These are phyloP conservation scores for Cercospora sesami DNA, from an alignment of 2,329 filamentous ascomycete species.

Conservation along the genomic window DNA sequence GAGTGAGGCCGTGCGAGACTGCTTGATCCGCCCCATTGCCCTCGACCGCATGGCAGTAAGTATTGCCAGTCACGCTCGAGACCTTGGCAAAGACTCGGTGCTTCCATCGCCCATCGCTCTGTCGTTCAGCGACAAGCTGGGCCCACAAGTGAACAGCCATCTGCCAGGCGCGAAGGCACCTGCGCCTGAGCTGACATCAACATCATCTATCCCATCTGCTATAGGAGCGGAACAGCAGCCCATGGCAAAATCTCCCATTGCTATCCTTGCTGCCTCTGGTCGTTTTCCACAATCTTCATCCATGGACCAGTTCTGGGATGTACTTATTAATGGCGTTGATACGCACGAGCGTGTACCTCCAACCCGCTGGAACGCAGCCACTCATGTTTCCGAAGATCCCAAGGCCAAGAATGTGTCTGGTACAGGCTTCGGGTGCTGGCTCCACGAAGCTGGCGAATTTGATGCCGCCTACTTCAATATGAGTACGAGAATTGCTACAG, in stretches of 20 bases:
- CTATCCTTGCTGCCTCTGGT: conserved; percentile 34
- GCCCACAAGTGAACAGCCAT: conserved; percentile 8
- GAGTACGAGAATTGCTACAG: conserved; percentile 18
- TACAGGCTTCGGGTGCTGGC: conserved; percentile 38
- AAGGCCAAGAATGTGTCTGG: conserved; percentile 33
- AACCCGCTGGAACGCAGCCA: conserved; percentile 37
- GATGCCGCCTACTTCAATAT: conserved; percentile 46
- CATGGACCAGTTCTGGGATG: conserved; percentile 31
- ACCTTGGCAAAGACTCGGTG: conserved; percentile 7
- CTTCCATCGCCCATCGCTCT: conserved; percentile 12
- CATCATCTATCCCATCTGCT: background rate
- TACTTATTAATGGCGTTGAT: conserved; percentile 26
- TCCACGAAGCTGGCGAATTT: conserved; percentile 42
- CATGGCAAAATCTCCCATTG: conserved; percentile 21
- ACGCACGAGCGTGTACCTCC: conserved; percentile 24
- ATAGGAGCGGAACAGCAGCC: conserved; percentile 11
- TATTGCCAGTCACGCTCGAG: conserved; percentile 8
- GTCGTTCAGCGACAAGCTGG: conserved; percentile 8
- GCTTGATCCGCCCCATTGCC: conserved; percentile 15
- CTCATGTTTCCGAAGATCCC: conserved; percentile 43
- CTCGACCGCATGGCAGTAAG: conserved; percentile 12
- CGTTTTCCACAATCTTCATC: conserved; percentile 28
- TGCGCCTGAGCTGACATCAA: background rate
- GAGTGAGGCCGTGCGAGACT: conserved; percentile 16
- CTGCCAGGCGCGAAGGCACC: background rate